Evolutionary conservation across 768 basidiomycete genomes (phyloP).

Genomic region (Dioszegia crocea): DNA sequence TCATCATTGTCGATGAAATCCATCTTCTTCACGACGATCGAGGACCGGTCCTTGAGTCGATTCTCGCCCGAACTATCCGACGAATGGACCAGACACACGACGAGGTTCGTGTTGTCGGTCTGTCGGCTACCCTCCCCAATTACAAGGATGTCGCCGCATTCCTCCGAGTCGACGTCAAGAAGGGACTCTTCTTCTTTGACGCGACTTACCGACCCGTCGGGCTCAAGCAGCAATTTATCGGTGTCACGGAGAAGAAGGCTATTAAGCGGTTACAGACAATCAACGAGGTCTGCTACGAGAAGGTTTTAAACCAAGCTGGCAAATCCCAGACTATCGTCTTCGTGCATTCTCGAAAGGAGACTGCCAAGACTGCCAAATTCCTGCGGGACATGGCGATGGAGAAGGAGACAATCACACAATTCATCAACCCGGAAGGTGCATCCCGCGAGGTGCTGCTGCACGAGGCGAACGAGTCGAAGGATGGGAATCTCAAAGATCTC

Average conservation of each 20-base stretch:
- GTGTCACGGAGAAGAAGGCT: constrained; percentile 97
- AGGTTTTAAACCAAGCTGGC: constrained; percentile 81
- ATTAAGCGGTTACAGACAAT: constrained; percentile 97
- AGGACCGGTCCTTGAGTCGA: constrained; percentile 84
- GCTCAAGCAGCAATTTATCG: constrained; percentile 93
- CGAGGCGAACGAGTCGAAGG: constrained; percentile 77
- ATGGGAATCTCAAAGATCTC: constrained; percentile 76
- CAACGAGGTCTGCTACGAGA: constrained; percentile 99
- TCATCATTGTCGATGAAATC: constrained; percentile 98
- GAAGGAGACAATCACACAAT: constrained; percentile 92
- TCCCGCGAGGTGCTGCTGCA: constrained; percentile 82
- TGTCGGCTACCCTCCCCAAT: constrained; percentile 97
- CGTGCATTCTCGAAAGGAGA: constrained; percentile 97
- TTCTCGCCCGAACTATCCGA: constrained; percentile 83
- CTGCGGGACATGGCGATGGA: constrained; percentile 92
- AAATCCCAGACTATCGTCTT: constrained; percentile 78
- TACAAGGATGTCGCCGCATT: constrained; percentile 97
- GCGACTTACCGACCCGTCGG: constrained; percentile 89
- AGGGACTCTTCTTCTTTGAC: constrained; percentile 96
- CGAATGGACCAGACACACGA: constrained; percentile 91
- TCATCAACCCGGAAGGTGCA: constrained; percentile 88
- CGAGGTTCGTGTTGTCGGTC: constrained; percentile 86
- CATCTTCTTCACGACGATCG: constrained; percentile 96
- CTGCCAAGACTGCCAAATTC: constrained; percentile 92
- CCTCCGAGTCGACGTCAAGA: constrained; percentile 84